These are phyloP conservation scores for Blastobotrys mokoenaii DNA, from an alignment of 805 yeast species.

Conservation along the genomic window DNA sequence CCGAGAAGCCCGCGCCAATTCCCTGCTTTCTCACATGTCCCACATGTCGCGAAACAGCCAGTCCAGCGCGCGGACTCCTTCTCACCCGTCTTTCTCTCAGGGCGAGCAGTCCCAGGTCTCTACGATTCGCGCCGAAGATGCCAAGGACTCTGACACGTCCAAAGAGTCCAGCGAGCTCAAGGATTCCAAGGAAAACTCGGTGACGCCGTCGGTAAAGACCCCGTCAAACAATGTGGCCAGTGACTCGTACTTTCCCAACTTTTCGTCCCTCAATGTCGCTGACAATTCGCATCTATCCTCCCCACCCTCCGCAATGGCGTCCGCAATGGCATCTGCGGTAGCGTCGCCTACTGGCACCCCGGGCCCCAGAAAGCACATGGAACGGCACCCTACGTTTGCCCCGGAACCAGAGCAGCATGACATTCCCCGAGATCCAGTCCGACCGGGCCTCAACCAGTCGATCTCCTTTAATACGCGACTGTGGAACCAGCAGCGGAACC, in stretches of 20 bases:
- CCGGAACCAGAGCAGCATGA: background rate
- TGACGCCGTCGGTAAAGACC: no score
- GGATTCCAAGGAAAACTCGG: no score
- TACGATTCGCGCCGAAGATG: no score
- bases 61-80: no score
- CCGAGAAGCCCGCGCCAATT: constrained; percentile 29
- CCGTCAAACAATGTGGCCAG: background rate
- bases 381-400: constrained; percentile 2
- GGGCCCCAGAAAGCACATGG: background rate
- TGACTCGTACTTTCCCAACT: background rate
- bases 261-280: background rate
- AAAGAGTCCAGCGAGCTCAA: no score
- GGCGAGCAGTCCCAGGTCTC: no score
- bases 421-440: background rate
- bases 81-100: no score
- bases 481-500: background rate
- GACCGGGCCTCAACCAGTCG: background rate
- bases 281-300: background rate
- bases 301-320: background rate
- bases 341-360: background rate
- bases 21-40: constrained; percentile 10
- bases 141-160: no score
- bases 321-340: background rate
- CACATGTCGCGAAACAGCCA: no score
- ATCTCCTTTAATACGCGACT: background rate